Evolutionary conservation across 225 moss, liverwort and hornwort genomes (phyloP).

Genomic region (Pseudoscleropodium purum): DNA sequence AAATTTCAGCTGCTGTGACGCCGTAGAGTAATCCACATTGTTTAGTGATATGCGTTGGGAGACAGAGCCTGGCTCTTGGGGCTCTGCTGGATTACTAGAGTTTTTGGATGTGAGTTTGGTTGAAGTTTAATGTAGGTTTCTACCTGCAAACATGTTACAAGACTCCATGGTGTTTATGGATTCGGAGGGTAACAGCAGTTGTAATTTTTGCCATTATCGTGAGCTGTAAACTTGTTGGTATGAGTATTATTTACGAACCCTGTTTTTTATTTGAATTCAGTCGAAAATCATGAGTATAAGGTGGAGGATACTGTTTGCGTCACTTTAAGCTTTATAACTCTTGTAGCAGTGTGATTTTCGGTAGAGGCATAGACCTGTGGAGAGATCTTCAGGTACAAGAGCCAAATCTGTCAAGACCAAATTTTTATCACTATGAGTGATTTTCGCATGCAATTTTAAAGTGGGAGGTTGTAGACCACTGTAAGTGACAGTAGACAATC

Average conservation of each 20-base stretch:
- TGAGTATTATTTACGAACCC: background rate
- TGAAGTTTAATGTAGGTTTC: background rate
- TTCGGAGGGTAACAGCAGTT: background rate
- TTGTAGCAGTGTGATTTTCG: background rate
- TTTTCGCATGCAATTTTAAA: background rate
- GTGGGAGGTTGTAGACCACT: background rate
- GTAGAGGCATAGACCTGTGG: background rate
- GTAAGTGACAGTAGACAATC: background rate
- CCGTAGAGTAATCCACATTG: constrained; percentile 1
- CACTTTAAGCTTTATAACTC: background rate
- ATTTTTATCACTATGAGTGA: too few species aligned
- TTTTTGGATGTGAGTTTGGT: background rate
- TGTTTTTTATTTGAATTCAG: background rate
- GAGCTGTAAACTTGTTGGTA: background rate
- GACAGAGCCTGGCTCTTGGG: background rate
- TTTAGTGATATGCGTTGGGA: background rate
- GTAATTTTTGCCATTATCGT: background rate
- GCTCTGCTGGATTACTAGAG: background rate
- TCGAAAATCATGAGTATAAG: background rate
- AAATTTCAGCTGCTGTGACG: background rate
- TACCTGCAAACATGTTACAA: background rate
- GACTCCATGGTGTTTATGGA: background rate
- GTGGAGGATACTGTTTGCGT: background rate
- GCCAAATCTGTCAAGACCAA: background rate
- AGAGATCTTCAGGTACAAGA: background rate